Conservation (phyloP, 2,329 filamentous ascomycete species). For the Calonectria hongkongensis region DNA sequence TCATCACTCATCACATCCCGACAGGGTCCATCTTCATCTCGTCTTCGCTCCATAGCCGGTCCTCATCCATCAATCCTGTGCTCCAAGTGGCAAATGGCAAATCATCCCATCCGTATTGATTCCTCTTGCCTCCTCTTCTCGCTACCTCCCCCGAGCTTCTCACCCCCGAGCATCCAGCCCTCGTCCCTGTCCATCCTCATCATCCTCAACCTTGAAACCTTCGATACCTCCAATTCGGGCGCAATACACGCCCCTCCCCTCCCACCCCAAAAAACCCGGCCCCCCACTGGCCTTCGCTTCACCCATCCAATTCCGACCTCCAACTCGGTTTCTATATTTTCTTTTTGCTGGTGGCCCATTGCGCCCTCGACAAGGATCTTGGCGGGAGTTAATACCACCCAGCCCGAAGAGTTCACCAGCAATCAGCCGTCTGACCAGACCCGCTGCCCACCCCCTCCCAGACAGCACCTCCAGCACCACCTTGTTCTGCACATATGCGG, state of each 20-base stretch:
- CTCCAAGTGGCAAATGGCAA: slow-evolving; percentile 29
- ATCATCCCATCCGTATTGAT: slow-evolving; percentile 41
- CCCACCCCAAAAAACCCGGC: slow-evolving; percentile 1
- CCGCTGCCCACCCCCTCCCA: slow-evolving; percentile 44
- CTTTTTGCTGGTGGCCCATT: slow-evolving; percentile 31
- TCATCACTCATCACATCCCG: slow-evolving; percentile 7
- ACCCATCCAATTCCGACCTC: slow-evolving; percentile 27
- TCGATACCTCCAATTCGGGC: slow-evolving; percentile 38
- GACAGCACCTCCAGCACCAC: slow-evolving; percentile 44
- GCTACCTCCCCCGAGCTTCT: slow-evolving; percentile 30
- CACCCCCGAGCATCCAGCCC: slow-evolving; percentile 41
- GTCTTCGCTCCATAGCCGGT: neutral
- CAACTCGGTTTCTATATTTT: slow-evolving; percentile 33
- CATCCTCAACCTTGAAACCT: slow-evolving; percentile 30
- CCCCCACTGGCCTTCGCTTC: slow-evolving; percentile 20
- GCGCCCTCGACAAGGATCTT: slow-evolving; percentile 38
- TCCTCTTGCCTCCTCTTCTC: slow-evolving; percentile 51
- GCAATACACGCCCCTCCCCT: slow-evolving; percentile 38
- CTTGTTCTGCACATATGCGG: slow-evolving; percentile 58
- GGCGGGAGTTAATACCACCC: slow-evolving; percentile 42
- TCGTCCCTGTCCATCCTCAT: slow-evolving; percentile 36
- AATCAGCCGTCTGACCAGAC: slow-evolving; percentile 44
- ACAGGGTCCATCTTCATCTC: slow-evolving; percentile 18
- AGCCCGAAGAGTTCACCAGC: slow-evolving; percentile 45
- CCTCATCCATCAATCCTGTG: slow-evolving; percentile 28